These are phyloP conservation scores for Coniochaeta pulveracea DNA, from an alignment of 2,329 filamentous ascomycete genomes.

Conservation along the genomic window DNA sequence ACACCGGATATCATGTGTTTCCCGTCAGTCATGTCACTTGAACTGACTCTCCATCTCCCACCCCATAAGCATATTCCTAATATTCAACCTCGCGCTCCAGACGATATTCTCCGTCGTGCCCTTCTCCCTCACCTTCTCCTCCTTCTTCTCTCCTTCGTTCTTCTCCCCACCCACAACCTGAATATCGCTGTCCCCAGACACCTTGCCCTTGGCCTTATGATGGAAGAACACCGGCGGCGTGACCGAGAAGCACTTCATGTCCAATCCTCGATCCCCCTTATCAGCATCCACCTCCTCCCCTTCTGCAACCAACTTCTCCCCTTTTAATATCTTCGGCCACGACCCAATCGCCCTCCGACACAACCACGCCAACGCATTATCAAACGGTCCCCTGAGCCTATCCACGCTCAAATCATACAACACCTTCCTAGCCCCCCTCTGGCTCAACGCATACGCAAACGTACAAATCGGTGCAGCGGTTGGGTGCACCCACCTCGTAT, in stretches of 20 bases:
- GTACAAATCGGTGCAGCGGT: constrained; percentile 25
- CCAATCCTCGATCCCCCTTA: constrained; percentile 6
- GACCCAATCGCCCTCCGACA: constrained; percentile 18
- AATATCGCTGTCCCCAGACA: constrained; percentile 21
- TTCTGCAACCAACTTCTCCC: neutral
- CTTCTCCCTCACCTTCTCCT: constrained; percentile 13
- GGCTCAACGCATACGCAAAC: constrained; percentile 20
- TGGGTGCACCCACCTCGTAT: constrained; percentile 24
- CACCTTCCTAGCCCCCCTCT: constrained; percentile 13
- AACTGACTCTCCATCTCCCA: constrained; percentile 15
- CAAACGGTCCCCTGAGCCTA: constrained; percentile 18
- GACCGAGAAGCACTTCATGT: constrained; percentile 18
- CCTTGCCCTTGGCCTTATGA: constrained; percentile 16
- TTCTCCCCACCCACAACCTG: constrained; percentile 11
- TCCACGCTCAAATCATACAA: constrained; percentile 23
- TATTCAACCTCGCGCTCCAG: constrained; percentile 19
- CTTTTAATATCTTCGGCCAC: constrained; percentile 8
- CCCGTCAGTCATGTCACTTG: too few species aligned
- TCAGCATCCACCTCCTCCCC: neutral
- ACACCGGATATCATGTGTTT: too few species aligned
- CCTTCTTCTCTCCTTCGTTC: constrained; percentile 1
- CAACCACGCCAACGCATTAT: constrained; percentile 24
- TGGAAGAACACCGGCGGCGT: constrained; percentile 23
- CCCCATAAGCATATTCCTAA: constrained; percentile 18
- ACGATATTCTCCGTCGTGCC: constrained; percentile 20